Evolutionary conservation across 2,329 filamentous ascomycete genomes (phyloP).

Genomic region (Hirsutella minnesotensis): DNA sequence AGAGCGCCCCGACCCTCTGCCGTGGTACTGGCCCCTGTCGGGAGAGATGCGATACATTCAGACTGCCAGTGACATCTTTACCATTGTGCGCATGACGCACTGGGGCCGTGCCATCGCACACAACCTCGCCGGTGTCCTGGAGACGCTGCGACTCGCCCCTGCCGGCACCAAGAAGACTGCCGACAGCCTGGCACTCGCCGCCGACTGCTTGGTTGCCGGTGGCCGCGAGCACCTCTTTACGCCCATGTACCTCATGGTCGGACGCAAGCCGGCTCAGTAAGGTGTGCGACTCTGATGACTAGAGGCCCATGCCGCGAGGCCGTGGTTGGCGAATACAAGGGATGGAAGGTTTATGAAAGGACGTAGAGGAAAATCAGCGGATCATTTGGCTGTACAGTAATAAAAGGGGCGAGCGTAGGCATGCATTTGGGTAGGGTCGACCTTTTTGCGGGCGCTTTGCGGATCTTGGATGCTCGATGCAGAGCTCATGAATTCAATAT

Average conservation of each 20-base stretch:
- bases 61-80: constrained; percentile 67
- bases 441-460: neutral
- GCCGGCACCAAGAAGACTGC: constrained; percentile 89
- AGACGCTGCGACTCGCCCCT: constrained; percentile 65
- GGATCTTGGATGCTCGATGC: no score
- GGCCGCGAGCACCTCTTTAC: constrained; percentile 88
- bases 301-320: no score
- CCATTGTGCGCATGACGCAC: constrained; percentile 81
- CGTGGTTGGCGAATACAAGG: neutral
- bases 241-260: constrained; percentile 96
- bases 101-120: constrained; percentile 66
- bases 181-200: constrained; percentile 71
- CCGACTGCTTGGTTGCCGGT: constrained; percentile 77
- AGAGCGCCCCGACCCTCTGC: constrained; percentile 58
- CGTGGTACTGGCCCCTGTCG: constrained; percentile 90
- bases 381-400: neutral
- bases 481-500: no score
- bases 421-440: neutral
- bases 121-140: constrained; percentile 63
- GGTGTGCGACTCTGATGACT: neutral
- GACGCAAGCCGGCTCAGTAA: constrained; percentile 55
- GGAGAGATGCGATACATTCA: constrained; percentile 78
- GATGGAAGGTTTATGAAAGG: neutral
- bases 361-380: neutral
- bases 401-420: neutral